Evolutionary conservation across 208 protist genomes (phyloP), one percentile per base, ranked within the genome.

Genomic region (Leishmania mexicana): DNA sequence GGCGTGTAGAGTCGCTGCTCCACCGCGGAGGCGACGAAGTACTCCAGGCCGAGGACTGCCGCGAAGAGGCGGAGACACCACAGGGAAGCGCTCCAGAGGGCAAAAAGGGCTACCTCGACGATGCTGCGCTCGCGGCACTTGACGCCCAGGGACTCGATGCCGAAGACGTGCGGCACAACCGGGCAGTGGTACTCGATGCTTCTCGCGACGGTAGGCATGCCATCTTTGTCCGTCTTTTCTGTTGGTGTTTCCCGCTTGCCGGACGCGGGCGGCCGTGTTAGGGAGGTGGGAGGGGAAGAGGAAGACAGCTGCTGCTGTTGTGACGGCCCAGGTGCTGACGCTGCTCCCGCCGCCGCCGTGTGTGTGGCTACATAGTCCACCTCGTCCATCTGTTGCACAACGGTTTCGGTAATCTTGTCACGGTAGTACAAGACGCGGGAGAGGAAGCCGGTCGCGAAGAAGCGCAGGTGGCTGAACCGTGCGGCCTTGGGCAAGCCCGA

Each of bases 401-500:
- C 42, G 57, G 89, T 85, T 81, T 85, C 81, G 13, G 70, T 73
- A 67, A 78, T 84, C 42, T 84, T 76, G 5, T 76, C 51, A 15
- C 88, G 90, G 78, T 81, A 86, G 58, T 82, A 76, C 40, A 92
- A 73, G 68, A 90, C 51, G 24, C 83, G 81, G 35, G 89, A 91
- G 38, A 93, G 82, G 74, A 89, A 91, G 28, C 86, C 77, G 31
- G 88, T 89, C 47, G 87, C 90, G 75, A 92, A 94, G 72, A 94
- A 94, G 75, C 91, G 76, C 62, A 93, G 76, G 81, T 97, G 93
- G 57, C 83, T 90, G 77, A 97, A 90, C 53, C 89, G 83, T 5
- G 92, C 89, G 35, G 93, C 95, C 81, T 98, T 97, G 54, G 94
- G 92, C 73, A 96, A 80, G 5, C 95, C 95, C 7, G 96, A 97